Base-by-base conservation (phyloP, 495 filamentous ascomycete species). In the Tuber aestivum region DNA sequence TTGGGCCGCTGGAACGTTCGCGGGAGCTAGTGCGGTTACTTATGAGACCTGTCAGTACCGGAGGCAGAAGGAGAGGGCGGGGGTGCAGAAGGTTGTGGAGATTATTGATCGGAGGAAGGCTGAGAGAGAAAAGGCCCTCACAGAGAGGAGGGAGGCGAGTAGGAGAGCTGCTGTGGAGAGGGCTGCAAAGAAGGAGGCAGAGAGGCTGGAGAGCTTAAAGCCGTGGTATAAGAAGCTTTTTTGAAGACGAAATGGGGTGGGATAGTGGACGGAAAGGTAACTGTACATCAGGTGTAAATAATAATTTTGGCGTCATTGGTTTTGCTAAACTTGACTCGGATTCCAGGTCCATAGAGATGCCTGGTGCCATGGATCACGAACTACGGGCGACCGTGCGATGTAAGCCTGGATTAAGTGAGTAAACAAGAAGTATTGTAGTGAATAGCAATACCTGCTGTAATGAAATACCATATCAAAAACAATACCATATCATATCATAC, bases 41-140 rank as follows among this genome's bases (percentile, higher is more conserved):
- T 93, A 94, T 83, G 93, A 97, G 85, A 92, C 90, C 77, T 99
- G 94, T 85, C 90, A 92, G 80, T 88, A 88, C 74, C 87, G 86
- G 56, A 88, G 95, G 76, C 83, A 87, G 50, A 85, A 89, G 75
- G 95, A 97, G 84, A 87, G 89, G 81, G 88, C 89, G 72, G 91
- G 92, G 70, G 92, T 98, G 89, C 90, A 92, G 79, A 85, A 92
- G 75, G 91, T 91, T 14, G 89, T 94, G 40, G 91, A 94, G 81
- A 87, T 97, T 73, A 91, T 97, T 83, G 90, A 94, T 78, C 85
- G 89, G 74, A 88, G 92, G 82, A 89, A 92, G 82, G 84, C 85
- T 14, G 91, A 93, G 82, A 89, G 89, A 78, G 87, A 91, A 84
- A 87, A 85, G 82, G 84, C 87, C 80, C 81, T 85, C 73, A 83